phyloP scores from a whole-genome alignment of 2,329 filamentous ascomycete species.

The Colletotrichum horii region DNA sequence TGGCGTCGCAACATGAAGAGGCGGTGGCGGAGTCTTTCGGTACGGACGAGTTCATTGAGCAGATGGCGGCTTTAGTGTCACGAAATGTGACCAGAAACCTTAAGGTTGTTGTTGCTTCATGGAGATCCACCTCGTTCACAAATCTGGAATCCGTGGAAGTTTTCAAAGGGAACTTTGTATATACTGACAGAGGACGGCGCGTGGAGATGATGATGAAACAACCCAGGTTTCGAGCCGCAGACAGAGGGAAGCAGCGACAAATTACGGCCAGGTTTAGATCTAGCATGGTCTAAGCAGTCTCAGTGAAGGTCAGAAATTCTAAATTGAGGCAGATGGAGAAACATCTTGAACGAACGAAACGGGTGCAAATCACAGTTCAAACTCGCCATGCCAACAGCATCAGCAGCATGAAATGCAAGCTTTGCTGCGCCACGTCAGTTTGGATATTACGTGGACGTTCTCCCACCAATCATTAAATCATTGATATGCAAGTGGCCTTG shows the following conservation, averaged over 20 bases:
- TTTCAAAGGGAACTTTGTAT: accelerated
- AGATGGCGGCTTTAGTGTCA: accelerated
- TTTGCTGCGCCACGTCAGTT: no score
- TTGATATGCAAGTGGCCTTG: no score
- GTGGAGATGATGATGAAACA: background rate
- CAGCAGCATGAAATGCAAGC: no score
- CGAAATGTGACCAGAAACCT: accelerated
- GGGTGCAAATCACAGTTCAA: no score
- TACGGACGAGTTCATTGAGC: background rate
- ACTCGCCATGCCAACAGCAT: no score
- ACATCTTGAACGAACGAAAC: no score
- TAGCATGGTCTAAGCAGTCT: no score
- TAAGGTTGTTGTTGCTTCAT: accelerated
- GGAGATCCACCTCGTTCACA: background rate
- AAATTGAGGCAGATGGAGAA: no score
- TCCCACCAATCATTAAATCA: accelerated
- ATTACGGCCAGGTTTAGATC: background rate
- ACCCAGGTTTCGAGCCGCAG: background rate
- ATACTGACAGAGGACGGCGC: background rate
- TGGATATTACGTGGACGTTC: no score
- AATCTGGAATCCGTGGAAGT: accelerated
- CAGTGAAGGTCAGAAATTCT: no score
- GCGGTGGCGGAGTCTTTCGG: accelerated
- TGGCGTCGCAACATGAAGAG: background rate
- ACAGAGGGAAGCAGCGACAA: accelerated